Evolutionary conservation across 176 grass and related monocot genomes (phyloP).

Genomic region (Zea luxurians): DNA sequence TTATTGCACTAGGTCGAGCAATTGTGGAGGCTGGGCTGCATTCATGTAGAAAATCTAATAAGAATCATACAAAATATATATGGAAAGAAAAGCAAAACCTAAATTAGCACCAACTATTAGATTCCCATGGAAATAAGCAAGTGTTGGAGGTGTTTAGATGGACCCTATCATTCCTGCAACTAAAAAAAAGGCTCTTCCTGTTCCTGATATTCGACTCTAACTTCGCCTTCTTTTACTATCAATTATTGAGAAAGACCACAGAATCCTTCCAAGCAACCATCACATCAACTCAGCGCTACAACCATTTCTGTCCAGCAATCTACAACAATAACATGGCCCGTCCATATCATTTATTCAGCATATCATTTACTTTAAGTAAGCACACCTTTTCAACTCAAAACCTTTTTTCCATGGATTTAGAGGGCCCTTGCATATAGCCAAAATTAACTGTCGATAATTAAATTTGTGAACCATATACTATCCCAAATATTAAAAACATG

Average conservation of each 20-base stretch:
- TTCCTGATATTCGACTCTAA: conserved; percentile 43
- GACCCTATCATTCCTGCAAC: not conserved
- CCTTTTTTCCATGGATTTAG: not conserved
- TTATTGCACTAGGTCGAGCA: conserved; percentile 18
- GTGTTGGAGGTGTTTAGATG: no score
- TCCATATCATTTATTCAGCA: conserved; percentile 22
- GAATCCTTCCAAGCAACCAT: conserved; percentile 45
- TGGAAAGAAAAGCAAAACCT: conserved; percentile 14
- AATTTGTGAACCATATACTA: not conserved
- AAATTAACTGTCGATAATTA: not conserved
- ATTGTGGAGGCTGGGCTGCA: not conserved
- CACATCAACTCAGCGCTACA: conserved; percentile 42
- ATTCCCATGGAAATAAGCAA: conserved; percentile 3
- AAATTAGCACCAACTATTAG: conserved; percentile 7
- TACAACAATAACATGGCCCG: not conserved
- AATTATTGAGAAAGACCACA: conserved; percentile 48
- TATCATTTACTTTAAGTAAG: not conserved
- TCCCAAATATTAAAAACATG: conserved; percentile 12
- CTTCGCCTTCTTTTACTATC: conserved; percentile 41
- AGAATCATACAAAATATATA: conserved; percentile 25
- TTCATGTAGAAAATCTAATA: not conserved
- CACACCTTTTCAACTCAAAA: conserved; percentile 3
- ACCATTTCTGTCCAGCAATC: conserved; percentile 30
- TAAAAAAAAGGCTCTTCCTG: conserved; percentile 41
- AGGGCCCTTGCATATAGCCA: not conserved